Evolutionary conservation across 805 yeast genomes (phyloP).

Genomic region (Candida koratica): DNA sequence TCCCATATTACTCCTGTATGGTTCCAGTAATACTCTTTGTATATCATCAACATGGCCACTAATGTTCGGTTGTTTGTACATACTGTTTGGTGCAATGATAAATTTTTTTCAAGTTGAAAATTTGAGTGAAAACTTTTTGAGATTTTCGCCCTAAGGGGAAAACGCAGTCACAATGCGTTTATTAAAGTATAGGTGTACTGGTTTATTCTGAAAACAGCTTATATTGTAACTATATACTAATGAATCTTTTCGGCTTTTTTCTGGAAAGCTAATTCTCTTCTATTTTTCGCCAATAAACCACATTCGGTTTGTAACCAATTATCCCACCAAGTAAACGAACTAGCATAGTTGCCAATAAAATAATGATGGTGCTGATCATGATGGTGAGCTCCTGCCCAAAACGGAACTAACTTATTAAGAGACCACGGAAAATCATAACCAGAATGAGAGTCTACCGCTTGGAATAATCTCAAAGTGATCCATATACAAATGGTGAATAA

Average conservation of each 20-base stretch:
- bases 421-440: constrained; percentile 99
- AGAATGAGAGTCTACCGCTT: constrained; percentile 96
- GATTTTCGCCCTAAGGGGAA: constrained; percentile 1
- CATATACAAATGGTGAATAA: constrained; percentile 84
- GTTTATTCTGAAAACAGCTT: neutral
- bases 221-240: neutral
- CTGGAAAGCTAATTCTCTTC: constrained; percentile 65
- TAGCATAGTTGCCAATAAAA: constrained; percentile 92
- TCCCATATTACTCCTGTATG: too few species aligned
- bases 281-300: constrained; percentile 72
- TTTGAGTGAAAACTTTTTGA: constrained; percentile 7
- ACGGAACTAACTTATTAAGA: constrained; percentile 82
- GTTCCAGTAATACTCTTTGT: too few species aligned
- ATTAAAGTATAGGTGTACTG: neutral
- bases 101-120: constrained; percentile 7
- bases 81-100: constrained; percentile 8
- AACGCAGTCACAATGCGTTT: constrained; percentile 3
- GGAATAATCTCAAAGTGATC: constrained; percentile 85
- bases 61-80: constrained; percentile 2
- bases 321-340: constrained; percentile 97
- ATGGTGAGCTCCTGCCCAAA: constrained; percentile 99
- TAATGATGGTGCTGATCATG: constrained; percentile 97
- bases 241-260: constrained; percentile 45
- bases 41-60: too few species aligned
- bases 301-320: constrained; percentile 83